Conservation (phyloP, 495 filamentous ascomycete genomes). For the Penicillium arizonense region DNA sequence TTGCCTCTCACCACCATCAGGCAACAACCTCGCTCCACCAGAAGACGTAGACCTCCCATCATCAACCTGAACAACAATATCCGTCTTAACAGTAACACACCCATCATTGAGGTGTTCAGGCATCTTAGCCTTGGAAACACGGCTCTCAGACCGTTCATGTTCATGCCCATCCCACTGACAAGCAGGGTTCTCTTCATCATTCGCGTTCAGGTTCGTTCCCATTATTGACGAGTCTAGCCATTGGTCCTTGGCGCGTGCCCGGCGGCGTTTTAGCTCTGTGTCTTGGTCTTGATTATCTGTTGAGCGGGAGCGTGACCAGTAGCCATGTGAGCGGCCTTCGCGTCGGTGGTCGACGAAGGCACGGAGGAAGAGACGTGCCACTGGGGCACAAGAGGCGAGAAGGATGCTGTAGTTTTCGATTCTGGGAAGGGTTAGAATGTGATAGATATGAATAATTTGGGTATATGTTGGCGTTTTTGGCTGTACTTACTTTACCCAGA, state of each 20-base stretch:
- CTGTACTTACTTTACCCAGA: conserved; percentile 36
- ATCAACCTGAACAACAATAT: conserved; percentile 32
- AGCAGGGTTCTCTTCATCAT: conserved; percentile 17
- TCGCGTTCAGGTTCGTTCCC: conserved; percentile 3
- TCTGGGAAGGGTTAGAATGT: conserved; percentile 11
- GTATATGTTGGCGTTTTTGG: background rate
- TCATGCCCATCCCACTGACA: conserved; percentile 11
- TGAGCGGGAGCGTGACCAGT: conserved; percentile 28
- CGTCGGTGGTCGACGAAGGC: conserved; percentile 23
- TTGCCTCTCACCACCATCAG: conserved; percentile 9
- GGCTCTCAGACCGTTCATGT: conserved; percentile 16
- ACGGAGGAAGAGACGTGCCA: conserved; percentile 32
- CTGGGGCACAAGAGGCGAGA: conserved; percentile 32
- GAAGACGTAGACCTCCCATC: conserved; percentile 21
- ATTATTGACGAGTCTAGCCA: conserved; percentile 19
- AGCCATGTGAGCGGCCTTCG: conserved; percentile 20
- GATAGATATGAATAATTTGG: background rate
- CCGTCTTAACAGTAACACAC: conserved; percentile 28
- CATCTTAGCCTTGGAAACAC: conserved; percentile 14
- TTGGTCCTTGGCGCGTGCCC: conserved; percentile 5
- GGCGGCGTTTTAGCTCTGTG: conserved; percentile 17
- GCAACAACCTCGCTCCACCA: conserved; percentile 16
- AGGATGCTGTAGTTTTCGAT: conserved; percentile 41
- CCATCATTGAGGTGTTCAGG: conserved; percentile 19
- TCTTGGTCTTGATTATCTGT: conserved; percentile 13